Evolutionary conservation across 306 rosid genomes (phyloP).

Genomic region (Cucurbita ficifolia): DNA sequence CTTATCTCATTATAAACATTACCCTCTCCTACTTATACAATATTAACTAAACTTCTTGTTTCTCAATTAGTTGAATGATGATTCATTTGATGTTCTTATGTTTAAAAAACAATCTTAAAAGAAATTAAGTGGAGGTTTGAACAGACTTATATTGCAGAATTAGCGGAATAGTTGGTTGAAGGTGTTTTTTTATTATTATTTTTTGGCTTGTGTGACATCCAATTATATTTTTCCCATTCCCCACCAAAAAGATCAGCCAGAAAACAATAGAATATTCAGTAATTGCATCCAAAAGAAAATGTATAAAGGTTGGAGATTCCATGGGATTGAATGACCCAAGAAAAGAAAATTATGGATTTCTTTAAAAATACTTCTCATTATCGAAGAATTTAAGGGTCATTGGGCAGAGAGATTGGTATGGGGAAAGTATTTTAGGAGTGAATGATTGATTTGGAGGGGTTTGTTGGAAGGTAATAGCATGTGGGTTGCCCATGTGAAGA

Average conservation of each 20-base stretch:
- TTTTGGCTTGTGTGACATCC: too few species aligned
- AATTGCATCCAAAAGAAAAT: neutral
- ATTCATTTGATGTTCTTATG: too few species aligned
- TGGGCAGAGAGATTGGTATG: neutral
- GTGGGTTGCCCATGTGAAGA: conserved; percentile 72
- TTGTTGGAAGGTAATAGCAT: conserved; percentile 30
- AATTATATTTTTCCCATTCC: too few species aligned
- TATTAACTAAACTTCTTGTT: neutral
- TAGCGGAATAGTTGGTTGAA: too few species aligned
- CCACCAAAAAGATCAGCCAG: neutral
- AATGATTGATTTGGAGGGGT: neutral
- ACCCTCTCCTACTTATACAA: neutral
- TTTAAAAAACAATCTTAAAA: too few species aligned
- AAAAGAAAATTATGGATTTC: neutral
- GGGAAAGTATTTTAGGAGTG: too few species aligned
- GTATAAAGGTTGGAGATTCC: neutral
- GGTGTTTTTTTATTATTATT: too few species aligned
- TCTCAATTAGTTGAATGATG: too few species aligned
- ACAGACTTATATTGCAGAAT: too few species aligned
- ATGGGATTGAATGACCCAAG: neutral
- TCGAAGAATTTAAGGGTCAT: neutral
- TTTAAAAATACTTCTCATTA: neutral
- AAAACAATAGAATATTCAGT: neutral
- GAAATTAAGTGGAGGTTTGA: too few species aligned
- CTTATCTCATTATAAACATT: neutral